phyloP scores from a whole-genome alignment of 306 rosid genomes.

The Sindora glabra region DNA sequence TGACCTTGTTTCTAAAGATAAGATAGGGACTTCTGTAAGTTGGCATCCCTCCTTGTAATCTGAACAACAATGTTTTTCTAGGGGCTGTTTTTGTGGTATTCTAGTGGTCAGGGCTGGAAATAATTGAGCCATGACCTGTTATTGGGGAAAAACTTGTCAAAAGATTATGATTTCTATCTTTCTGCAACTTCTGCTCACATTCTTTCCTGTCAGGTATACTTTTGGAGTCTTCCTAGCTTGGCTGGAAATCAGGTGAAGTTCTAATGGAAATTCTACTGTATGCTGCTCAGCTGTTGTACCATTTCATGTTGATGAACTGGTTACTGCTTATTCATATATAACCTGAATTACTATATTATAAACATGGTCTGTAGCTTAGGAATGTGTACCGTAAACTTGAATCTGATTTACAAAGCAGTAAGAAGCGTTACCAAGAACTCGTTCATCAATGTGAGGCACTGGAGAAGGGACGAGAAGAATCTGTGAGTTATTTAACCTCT shows the following conservation, averaged over 20 bases:
- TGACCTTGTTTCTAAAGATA: conserved; percentile 86
- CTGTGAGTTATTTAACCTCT: conserved; percentile 47
- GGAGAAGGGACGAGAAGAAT: conserved; percentile 86
- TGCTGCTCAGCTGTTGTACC: background rate
- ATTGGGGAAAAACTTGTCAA: background rate
- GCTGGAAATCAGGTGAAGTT: conserved; percentile 90
- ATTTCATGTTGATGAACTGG: conserved; percentile 15
- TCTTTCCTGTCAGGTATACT: conserved; percentile 59
- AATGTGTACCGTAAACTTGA: conserved; percentile 69
- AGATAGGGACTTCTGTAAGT: conserved; percentile 98
- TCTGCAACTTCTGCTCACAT: background rate
- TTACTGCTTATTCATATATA: background rate
- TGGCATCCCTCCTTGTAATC: background rate
- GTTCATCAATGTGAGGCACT: conserved; percentile 52
- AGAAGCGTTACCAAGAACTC: conserved; percentile 55
- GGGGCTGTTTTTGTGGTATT: background rate
- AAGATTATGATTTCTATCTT: background rate
- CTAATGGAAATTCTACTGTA: background rate
- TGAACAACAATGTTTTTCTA: no score
- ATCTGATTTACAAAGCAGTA: conserved; percentile 58
- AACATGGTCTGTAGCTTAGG: conserved; percentile 53
- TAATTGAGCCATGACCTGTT: background rate
- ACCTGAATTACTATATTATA: background rate
- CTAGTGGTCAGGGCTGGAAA: background rate
- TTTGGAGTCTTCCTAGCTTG: conserved; percentile 98